Evolutionary conservation across 495 filamentous ascomycete genomes (phyloP), one percentile per base, ranked within the genome.

Genomic region (Talaromyces wortmannii): DNA sequence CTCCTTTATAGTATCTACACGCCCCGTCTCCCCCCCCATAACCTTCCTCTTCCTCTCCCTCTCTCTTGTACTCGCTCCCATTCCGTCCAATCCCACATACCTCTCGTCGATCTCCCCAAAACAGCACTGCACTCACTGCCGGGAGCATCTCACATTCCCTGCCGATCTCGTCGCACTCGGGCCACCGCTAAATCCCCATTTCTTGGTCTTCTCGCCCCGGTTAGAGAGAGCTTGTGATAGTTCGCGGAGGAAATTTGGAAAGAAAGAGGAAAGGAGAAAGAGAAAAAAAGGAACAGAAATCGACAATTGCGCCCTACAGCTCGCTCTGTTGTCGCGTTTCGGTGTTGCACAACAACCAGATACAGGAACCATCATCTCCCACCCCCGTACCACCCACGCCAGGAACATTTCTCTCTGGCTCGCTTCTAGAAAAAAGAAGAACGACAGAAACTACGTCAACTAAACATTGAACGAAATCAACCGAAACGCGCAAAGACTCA

Each of bases 181-280:
- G 29, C 52, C 52, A 55, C 32, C 40, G 52, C 43, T 55, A 46
- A 55, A 47, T 55, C 31, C 18, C 42, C 4, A 48, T 16, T 16
- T 31, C 53, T 15, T 44, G 30, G 15, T 44, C 15, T 50, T 17
- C 32, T 36, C 46, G 36, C 31, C 31, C 40, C 30, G 63, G 62
- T 59, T 47, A 57, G 63, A 47, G 55, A 63, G 63, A 59, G 23
- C 23, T 23, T 23, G 23, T 23, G 23, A 4, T 4, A 23, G 65
- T 53, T 55, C 44, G 57, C 48, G 40, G 56, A 58, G 55, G 60
- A 52, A 30, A 48, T 23, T 23, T 4, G 15, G 45, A 16, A 30
- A 48, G 23, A 48, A 16, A 48, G 15, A 48, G 23, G 6, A 3
- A 1, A 48, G 15, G 45, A 48, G 5, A 48, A 48, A 16, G 45